Percentiles rank a stretch among this genome's conserved stretches.
Conservation (phyloP, 768 basidiomycete genomes). For the Aureoboletus auriporus region DNA sequence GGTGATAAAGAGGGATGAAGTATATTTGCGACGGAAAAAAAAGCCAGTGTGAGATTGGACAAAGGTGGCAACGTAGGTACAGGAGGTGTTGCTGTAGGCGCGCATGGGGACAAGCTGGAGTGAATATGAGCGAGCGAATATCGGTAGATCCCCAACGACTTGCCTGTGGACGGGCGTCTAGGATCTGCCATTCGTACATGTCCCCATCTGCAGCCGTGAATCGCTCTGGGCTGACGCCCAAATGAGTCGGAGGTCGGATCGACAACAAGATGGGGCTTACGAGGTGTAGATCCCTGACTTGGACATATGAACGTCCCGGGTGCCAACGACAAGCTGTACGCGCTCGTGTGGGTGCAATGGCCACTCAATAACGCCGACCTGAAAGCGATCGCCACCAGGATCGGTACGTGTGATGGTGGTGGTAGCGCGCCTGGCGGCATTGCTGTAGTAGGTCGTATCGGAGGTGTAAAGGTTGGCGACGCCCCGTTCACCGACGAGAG, state of each 20-base stretch:
- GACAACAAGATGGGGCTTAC: slow-evolving; percentile 4
- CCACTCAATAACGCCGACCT: slow-evolving; percentile 31
- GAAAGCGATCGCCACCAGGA: slow-evolving; percentile 15
- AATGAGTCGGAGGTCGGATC: neutral
- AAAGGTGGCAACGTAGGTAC: slow-evolving; percentile 28
- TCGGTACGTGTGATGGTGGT: slow-evolving; percentile 25
- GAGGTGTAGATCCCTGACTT: slow-evolving; percentile 21
- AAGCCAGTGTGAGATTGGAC: slow-evolving; percentile 14
- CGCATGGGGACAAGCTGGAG: slow-evolving; percentile 25
- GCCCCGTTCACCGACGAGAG: slow-evolving; percentile 3
- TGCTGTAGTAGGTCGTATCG: slow-evolving; percentile 12
- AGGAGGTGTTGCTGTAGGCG: neutral
- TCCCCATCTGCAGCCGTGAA: slow-evolving; percentile 20
- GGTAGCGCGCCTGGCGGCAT: slow-evolving; percentile 13
- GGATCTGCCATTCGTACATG: slow-evolving; percentile 29
- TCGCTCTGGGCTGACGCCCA: slow-evolving; percentile 19
- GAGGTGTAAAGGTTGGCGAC: slow-evolving; percentile 10
- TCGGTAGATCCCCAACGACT: neutral
- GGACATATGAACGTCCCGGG: slow-evolving; percentile 22
- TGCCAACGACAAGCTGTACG: slow-evolving; percentile 21
- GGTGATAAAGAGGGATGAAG: slow-evolving; percentile 23
- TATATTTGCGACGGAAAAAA: slow-evolving; percentile 11
- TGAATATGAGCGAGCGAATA: neutral
- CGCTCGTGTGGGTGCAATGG: slow-evolving; percentile 5
- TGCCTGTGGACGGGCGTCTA: slow-evolving; percentile 19